Conservation (phyloP, 768 basidiomycete species). For the Amanita rubescens region DNA sequence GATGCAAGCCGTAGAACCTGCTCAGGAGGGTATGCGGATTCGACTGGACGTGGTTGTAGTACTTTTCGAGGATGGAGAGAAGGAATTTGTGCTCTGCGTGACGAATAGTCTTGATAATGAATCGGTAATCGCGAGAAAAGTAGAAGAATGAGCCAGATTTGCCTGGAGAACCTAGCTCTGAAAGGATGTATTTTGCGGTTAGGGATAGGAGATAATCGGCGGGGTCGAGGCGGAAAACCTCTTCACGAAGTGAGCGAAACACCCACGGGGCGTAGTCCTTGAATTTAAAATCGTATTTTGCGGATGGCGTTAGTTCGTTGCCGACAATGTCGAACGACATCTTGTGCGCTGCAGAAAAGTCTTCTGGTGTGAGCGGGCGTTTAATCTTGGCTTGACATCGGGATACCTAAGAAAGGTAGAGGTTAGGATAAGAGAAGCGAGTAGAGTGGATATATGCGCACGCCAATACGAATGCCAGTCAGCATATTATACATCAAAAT, state of each 20-base stretch:
- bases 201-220: constrained; percentile 96
- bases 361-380: constrained; percentile 74
- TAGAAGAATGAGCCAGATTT: constrained; percentile 99
- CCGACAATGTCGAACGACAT: constrained; percentile 97
- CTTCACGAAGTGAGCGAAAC: constrained; percentile 91
- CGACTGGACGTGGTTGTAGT: constrained; percentile 75
- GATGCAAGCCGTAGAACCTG: constrained; percentile 94
- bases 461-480: constrained; percentile 94
- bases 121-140: constrained; percentile 96
- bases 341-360: constrained; percentile 87
- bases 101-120: constrained; percentile 99
- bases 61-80: constrained; percentile 71
- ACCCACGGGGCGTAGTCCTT: constrained; percentile 99
- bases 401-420: constrained; percentile 59
- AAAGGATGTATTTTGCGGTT: constrained; percentile 95
- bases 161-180: constrained; percentile 94
- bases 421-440: constrained; percentile 3
- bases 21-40: constrained; percentile 94
- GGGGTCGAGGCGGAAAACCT: constrained; percentile 91
- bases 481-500: constrained; percentile 99
- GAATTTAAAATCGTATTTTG: constrained; percentile 99
- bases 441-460: constrained; percentile 30
- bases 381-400: constrained; percentile 94
- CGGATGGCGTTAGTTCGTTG: constrained; percentile 96
- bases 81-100: constrained; percentile 94